These are phyloP conservation scores for Besnoitia besnoiti DNA, from an alignment of 169 alveolate species.

Conservation along the genomic window DNA sequence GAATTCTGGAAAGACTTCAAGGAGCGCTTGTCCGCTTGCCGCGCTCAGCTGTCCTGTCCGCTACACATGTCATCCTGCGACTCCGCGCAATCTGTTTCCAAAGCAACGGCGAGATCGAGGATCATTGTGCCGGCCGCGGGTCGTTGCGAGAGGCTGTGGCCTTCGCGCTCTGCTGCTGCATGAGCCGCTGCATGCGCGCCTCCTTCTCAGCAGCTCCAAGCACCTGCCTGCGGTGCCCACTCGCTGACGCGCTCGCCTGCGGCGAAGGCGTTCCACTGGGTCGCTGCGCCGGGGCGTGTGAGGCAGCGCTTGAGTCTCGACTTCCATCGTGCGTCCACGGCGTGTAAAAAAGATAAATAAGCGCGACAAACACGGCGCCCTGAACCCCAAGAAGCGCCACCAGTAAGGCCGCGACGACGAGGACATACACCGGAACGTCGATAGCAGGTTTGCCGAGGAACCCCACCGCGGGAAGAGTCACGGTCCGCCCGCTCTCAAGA, in stretches of 20 bases:
- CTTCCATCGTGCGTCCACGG: not conserved
- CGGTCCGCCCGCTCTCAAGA: not conserved
- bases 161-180: not conserved
- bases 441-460: conserved; percentile 13
- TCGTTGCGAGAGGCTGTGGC: too few relatives aligned
- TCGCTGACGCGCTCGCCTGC: not conserved
- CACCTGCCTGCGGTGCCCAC: not conserved
- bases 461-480: not conserved
- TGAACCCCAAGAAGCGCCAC: not conserved
- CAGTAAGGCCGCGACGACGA: not conserved
- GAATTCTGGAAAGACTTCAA: too few relatives aligned
- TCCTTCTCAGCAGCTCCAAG: not conserved
- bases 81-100: too few relatives aligned
- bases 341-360: not conserved
- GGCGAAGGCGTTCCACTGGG: not conserved
- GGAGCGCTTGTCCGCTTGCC: too few relatives aligned
- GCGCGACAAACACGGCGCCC: not conserved
- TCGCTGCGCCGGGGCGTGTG: too few relatives aligned
- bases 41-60: too few relatives aligned
- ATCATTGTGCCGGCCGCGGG: too few relatives aligned
- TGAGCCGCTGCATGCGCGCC: not conserved
- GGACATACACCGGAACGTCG: not conserved
- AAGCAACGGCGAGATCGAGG: too few relatives aligned
- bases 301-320: not conserved
- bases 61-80: too few relatives aligned